Evolutionary conservation across 1,284 basidiomycete species (phyloP).

Genomic region (Tilletia walkeri): DNA sequence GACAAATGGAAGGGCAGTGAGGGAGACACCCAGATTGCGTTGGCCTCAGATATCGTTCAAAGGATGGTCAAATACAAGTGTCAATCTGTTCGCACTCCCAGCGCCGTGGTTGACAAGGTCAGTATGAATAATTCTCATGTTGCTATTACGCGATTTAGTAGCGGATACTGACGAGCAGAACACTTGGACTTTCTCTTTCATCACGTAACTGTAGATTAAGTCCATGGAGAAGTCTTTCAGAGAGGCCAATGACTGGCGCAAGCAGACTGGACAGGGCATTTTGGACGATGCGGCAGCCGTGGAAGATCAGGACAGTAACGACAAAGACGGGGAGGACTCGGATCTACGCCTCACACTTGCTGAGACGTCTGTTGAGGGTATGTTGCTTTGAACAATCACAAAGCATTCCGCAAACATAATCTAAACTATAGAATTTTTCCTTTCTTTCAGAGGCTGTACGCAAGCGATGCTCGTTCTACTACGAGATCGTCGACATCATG

Average conservation of each 20-base stretch:
- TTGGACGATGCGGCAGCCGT: background rate
- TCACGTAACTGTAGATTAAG: background rate
- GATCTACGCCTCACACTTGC: background rate
- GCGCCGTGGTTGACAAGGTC: slow-evolving; percentile 1
- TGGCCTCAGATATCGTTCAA: slow-evolving; percentile 7
- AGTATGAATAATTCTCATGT: background rate
- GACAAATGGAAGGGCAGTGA: background rate
- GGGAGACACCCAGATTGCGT: background rate
- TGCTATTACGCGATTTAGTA: too few species aligned
- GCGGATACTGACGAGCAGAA: background rate
- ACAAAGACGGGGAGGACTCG: background rate
- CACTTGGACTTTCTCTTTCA: too few species aligned
- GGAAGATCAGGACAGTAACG: background rate
- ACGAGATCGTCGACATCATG: background rate
- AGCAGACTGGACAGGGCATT: background rate
- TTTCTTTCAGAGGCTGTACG: background rate
- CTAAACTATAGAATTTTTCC: too few species aligned
- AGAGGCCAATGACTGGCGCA: background rate
- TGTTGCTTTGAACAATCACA: too few species aligned
- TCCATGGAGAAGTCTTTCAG: slow-evolving; percentile 1
- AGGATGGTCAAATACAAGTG: background rate
- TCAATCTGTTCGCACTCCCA: background rate
- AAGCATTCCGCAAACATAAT: too few species aligned
- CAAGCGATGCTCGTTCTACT: background rate
- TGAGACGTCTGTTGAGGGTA: too few species aligned